A percentile compares a stretch with the other conserved stretches of the same genome.
Evolutionary conservation across 257 asterid species (phyloP).

Genomic region (Mentha longifolia): DNA sequence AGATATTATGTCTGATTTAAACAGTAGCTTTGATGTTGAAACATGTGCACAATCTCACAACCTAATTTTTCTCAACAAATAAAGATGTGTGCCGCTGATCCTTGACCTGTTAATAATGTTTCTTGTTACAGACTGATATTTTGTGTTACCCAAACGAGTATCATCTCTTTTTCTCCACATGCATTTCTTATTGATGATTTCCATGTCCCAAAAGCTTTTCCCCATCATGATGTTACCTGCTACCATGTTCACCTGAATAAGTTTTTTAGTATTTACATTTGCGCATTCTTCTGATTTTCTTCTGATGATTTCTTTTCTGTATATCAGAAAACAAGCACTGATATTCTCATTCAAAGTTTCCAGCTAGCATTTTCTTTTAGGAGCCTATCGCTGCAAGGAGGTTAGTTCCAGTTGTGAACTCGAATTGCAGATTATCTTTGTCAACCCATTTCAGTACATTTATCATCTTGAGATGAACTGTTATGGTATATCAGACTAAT

Average conservation of each 20-base stretch:
- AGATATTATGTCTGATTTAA: background rate
- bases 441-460: constrained; percentile 12
- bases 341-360: constrained; percentile 74
- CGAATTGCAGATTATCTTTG: constrained; percentile 25
- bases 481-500: constrained; percentile 17
- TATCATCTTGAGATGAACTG: constrained; percentile 17
- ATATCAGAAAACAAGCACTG: constrained; percentile 64
- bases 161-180: constrained; percentile 9
- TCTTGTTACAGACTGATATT: too few species aligned
- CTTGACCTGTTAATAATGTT: background rate
- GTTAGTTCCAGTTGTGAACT: constrained; percentile 45
- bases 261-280: constrained; percentile 6
- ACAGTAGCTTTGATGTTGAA: background rate
- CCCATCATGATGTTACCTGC: constrained; percentile 20
- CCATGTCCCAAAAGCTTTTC: constrained; percentile 14
- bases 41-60: background rate
- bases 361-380: constrained; percentile 75
- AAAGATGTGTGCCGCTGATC: constrained; percentile 16
- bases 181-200: constrained; percentile 22
- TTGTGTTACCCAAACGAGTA: too few species aligned
- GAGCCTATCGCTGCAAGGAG: constrained; percentile 68
- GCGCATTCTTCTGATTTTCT: background rate
- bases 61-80: background rate
- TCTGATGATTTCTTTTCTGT: constrained; percentile 35
- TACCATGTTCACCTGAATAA: constrained; percentile 28